phyloP scores from a whole-genome alignment of 1,284 basidiomycete species.

The Trichosporon asahii region DNA sequence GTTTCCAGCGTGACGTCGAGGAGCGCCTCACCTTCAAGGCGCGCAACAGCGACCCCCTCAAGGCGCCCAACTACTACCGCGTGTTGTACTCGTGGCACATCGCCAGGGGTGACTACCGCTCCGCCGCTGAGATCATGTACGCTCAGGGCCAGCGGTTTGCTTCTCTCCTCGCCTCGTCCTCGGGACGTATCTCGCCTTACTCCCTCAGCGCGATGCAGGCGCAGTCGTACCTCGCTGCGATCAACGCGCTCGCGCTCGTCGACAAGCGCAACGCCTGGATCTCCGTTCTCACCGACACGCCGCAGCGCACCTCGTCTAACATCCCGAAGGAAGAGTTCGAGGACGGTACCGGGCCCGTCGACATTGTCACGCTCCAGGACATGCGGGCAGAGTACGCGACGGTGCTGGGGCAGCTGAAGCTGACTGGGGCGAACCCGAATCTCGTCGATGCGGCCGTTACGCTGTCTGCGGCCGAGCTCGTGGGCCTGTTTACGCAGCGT shows the following conservation, averaged over 20 bases:
- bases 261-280: slow-evolving; percentile 83
- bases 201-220: slow-evolving; percentile 70
- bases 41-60: slow-evolving; percentile 83
- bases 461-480: slow-evolving; percentile 67
- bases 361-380: slow-evolving; percentile 75
- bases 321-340: slow-evolving; percentile 73
- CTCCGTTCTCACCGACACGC: slow-evolving; percentile 50
- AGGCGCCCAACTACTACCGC: slow-evolving; percentile 80
- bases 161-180: slow-evolving; percentile 44
- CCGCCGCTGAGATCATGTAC: slow-evolving; percentile 88
- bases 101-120: slow-evolving; percentile 78
- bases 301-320: slow-evolving; percentile 57
- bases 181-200: slow-evolving; percentile 46
- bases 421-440: slow-evolving; percentile 63
- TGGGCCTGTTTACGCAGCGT: slow-evolving; percentile 73
- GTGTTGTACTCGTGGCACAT: slow-evolving; percentile 95
- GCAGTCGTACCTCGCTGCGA: slow-evolving; percentile 74
- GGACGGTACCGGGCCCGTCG: slow-evolving; percentile 60
- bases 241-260: slow-evolving; percentile 82
- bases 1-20: slow-evolving; percentile 83
- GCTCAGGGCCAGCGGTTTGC: slow-evolving; percentile 79
- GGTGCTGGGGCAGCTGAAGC: slow-evolving; percentile 72
- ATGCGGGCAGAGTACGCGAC: slow-evolving; percentile 81
- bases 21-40: slow-evolving; percentile 88
- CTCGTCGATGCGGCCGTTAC: slow-evolving; percentile 59